Percentiles rank a stretch among this genome's conserved stretches.
phyloP scores from a whole-genome alignment of 352 stramenopile genomes.

The Phytopythium montanum region DNA sequence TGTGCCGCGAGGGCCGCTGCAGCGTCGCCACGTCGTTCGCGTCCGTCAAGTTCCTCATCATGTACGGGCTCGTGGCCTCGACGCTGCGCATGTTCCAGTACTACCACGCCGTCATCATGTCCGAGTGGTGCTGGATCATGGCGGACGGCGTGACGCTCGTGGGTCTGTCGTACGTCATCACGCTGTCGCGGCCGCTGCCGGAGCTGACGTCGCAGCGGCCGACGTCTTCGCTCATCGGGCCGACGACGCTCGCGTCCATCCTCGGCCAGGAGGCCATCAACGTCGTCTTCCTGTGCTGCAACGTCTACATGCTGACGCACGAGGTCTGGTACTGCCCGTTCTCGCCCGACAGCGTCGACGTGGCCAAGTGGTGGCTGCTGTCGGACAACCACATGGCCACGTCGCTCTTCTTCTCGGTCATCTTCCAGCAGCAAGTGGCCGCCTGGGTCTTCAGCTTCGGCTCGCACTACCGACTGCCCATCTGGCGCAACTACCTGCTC shows the following conservation, averaged over 20 bases:
- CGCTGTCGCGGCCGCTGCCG: slow-evolving; percentile 44
- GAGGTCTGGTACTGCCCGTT: slow-evolving; percentile 26
- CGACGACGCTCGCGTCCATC: slow-evolving; percentile 26
- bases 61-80: slow-evolving; percentile 81
- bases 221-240: slow-evolving; percentile 46
- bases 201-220: slow-evolving; percentile 29
- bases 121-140: slow-evolving; percentile 72
- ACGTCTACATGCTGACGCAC: slow-evolving; percentile 14
- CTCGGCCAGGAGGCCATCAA: slow-evolving; percentile 40
- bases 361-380: slow-evolving; percentile 27
- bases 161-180: slow-evolving; percentile 67
- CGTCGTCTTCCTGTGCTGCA: slow-evolving; percentile 28
- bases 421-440: slow-evolving; percentile 26
- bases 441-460: slow-evolving; percentile 40
- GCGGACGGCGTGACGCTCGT: slow-evolving; percentile 62
- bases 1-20: slow-evolving; percentile 85
- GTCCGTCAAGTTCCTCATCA: slow-evolving; percentile 86
- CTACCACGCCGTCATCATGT: slow-evolving; percentile 67
- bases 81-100: slow-evolving; percentile 65
- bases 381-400: slow-evolving; percentile 26
- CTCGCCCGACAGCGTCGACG: slow-evolving; percentile 14
- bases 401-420: slow-evolving; percentile 26
- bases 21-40: slow-evolving; percentile 81
- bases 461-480: slow-evolving; percentile 34
- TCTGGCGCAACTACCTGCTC: slow-evolving; percentile 39